Conservation (phyloP, 2,329 filamentous ascomycete species). For the Stylonectria norvegica region DNA sequence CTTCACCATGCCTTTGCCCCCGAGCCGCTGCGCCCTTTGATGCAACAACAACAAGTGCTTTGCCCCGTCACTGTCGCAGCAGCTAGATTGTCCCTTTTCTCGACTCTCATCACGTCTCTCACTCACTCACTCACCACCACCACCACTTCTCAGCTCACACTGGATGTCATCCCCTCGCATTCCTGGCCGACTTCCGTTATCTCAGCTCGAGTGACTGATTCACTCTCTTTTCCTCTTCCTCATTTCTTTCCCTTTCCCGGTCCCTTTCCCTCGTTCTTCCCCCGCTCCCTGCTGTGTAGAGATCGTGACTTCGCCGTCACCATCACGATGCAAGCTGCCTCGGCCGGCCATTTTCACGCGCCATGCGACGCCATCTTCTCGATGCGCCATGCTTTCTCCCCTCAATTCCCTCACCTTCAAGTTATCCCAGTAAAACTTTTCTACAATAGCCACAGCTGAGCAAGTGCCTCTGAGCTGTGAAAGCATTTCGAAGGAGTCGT, state of each 20-base stretch:
- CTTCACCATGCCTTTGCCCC: too few species aligned
- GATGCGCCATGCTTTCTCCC: too few species aligned
- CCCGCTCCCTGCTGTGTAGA: slow-evolving; percentile 5
- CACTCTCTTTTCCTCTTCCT: slow-evolving; percentile 13
- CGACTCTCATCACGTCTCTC: slow-evolving; percentile 4
- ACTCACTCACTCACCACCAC: slow-evolving; percentile 1
- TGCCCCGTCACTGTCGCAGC: not conserved
- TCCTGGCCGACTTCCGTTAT: slow-evolving; percentile 3
- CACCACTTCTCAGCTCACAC: slow-evolving; percentile 3
- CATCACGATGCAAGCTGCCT: slow-evolving; percentile 10
- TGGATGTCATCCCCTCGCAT: not conserved
- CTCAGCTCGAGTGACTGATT: slow-evolving; percentile 23
- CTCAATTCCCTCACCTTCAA: too few species aligned
- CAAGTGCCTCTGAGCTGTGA: too few species aligned
- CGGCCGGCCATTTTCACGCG: too few species aligned
- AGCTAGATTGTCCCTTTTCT: not conserved
- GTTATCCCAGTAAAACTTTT: too few species aligned
- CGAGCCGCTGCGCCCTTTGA: too few species aligned
- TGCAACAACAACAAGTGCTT: slow-evolving; percentile 1
- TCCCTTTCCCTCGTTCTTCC: slow-evolving; percentile 3
- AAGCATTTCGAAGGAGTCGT: too few species aligned
- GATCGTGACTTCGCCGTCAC: too few species aligned
- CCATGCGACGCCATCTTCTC: too few species aligned
- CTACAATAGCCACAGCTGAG: too few species aligned
- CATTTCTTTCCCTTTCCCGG: too few species aligned